Evolutionary conservation across 164 flowering plant species (phyloP).

Genomic region (Berberis vulgaris): DNA sequence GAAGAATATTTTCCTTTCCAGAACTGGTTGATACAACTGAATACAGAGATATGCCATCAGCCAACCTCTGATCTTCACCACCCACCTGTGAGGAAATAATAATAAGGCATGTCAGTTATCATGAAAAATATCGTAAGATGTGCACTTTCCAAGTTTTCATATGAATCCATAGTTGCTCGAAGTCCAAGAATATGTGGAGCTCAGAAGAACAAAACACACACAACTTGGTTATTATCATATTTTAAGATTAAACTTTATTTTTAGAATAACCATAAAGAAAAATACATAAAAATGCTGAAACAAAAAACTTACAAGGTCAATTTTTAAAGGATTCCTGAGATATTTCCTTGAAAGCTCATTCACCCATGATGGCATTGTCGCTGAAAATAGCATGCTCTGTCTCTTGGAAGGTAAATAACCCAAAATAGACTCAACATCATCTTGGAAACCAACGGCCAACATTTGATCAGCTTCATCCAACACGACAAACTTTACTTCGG

Average conservation of each 20-base stretch:
- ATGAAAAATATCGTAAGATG: no score
- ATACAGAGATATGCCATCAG: slow-evolving; percentile 23
- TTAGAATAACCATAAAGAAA: no score
- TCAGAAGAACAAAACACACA: no score
- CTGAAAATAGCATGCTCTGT: slow-evolving; percentile 29
- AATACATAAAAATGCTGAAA: neutral
- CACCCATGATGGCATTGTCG: slow-evolving; percentile 34
- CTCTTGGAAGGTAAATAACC: slow-evolving; percentile 22
- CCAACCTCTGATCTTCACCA: slow-evolving; percentile 24
- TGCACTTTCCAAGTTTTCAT: no score
- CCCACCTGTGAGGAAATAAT: slow-evolving; percentile 21
- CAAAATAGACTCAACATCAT: slow-evolving; percentile 25
- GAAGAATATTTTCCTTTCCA: slow-evolving; percentile 20
- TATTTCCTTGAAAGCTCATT: slow-evolving; percentile 23
- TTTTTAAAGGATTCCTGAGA: slow-evolving; percentile 19
- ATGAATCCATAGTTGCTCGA: no score
- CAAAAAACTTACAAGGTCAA: slow-evolving; percentile 26
- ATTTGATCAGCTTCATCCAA: slow-evolving; percentile 35
- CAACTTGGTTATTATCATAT: no score
- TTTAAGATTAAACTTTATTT: no score
- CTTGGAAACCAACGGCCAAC: slow-evolving; percentile 29
- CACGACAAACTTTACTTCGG: slow-evolving; percentile 28
- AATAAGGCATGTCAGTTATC: no score
- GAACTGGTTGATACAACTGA: slow-evolving; percentile 19
- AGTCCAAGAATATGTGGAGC: no score